A percentile compares a stretch with the other conserved stretches of the same genome.
Conservation (phyloP, 2,329 filamentous ascomycete species). For the Monosporascus sp. region DNA sequence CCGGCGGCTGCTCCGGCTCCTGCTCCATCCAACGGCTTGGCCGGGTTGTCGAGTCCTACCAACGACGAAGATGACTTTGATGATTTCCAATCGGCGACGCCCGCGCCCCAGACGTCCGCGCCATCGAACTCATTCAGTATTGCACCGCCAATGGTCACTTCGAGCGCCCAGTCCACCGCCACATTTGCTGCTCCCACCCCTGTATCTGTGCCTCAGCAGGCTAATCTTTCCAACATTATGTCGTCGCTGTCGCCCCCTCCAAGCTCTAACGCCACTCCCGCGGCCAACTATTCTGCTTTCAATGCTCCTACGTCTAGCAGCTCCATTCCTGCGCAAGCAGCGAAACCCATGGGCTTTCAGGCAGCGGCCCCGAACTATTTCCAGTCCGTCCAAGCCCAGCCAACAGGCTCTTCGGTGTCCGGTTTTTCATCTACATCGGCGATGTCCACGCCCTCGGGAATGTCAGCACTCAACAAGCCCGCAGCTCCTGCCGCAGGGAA, state of each 20-base stretch:
- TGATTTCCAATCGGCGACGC: conserved; percentile 87
- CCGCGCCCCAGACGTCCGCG: conserved; percentile 42
- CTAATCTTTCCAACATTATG: conserved; percentile 76
- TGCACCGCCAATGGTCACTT: conserved; percentile 43
- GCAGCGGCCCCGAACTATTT: conserved; percentile 89
- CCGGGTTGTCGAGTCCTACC: conserved; percentile 38
- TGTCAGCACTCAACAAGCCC: conserved; percentile 44
- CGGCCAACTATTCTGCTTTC: conserved; percentile 61
- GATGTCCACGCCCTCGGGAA: conserved; percentile 23
- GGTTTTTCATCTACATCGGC: conserved; percentile 21
- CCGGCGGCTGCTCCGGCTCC: conserved; percentile 33
- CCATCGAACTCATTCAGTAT: conserved; percentile 39
- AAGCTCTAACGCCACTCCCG: conserved; percentile 49
- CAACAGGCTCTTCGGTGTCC: conserved; percentile 24
- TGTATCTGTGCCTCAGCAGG: conserved; percentile 74
- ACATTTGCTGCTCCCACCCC: conserved; percentile 81
- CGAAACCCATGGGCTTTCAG: conserved; percentile 64
- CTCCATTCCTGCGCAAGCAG: conserved; percentile 33
- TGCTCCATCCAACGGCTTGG: conserved; percentile 42
- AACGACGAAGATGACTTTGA: conserved; percentile 90
- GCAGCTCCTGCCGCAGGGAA: conserved; percentile 43
- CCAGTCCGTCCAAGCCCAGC: conserved; percentile 61
- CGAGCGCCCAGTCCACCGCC: conserved; percentile 49
- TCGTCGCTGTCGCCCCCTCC: conserved; percentile 74
- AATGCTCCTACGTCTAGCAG: conserved; percentile 39